Percentiles rank a stretch among this genome's conserved stretches.
These are phyloP conservation scores for Saccharomycopsis sp. DNA, from an alignment of 805 yeast genomes.

Conservation along the genomic window DNA sequence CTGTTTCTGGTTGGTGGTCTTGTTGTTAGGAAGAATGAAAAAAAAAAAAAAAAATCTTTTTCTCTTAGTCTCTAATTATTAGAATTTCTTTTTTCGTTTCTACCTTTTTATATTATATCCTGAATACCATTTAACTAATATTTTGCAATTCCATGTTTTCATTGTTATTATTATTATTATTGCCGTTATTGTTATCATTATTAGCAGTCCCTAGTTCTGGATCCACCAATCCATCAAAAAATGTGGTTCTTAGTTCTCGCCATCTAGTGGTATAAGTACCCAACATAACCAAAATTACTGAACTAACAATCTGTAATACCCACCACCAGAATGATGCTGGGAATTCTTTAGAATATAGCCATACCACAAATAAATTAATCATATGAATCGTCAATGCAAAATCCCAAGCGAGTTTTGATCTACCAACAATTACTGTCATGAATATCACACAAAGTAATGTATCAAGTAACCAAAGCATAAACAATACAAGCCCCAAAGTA, in stretches of 20 bases:
- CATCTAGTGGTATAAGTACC: constrained; percentile 91
- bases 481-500: constrained; percentile 71
- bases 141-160: constrained; percentile 1
- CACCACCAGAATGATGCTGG: constrained; percentile 82
- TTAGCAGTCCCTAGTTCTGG: constrained; percentile 37
- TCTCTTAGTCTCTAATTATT: neutral
- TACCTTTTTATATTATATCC: neutral
- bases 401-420: constrained; percentile 93
- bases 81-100: neutral
- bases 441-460: constrained; percentile 77
- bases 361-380: constrained; percentile 63
- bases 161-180: constrained; percentile 2
- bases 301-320: constrained; percentile 64
- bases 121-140: too few species aligned
- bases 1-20: constrained; percentile 1
- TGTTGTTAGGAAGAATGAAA: constrained; percentile 4
- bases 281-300: constrained; percentile 60
- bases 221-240: constrained; percentile 77
- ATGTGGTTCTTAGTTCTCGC: constrained; percentile 84
- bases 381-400: constrained; percentile 91
- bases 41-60: neutral
- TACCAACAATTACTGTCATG: constrained; percentile 80
- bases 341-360: constrained; percentile 55
- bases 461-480: constrained; percentile 75
- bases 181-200: neutral